Base-by-base conservation (phyloP, 345 rosid genomes). In the Eutrema yunnanense region DNA sequence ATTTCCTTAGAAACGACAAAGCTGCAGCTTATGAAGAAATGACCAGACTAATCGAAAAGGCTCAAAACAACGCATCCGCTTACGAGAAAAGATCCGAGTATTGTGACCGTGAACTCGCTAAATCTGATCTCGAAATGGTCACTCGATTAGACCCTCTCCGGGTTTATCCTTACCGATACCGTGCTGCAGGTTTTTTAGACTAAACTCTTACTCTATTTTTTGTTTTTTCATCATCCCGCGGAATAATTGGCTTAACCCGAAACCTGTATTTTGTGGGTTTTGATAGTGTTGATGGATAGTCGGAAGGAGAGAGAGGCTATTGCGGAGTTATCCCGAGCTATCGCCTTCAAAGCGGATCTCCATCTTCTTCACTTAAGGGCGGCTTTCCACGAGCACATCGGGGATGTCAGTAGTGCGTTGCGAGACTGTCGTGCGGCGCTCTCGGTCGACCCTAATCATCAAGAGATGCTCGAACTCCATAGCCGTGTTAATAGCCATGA, bases 51-150 rank as follows among this genome's bases (percentile, higher is more conserved):
- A 88, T 92, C 16, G 91, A 84, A 67, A 95, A 87, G 67, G 96
- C 99, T 33, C 86, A 76, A 67, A 95, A 85, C 81, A 95, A 88
- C 53, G 96, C 99, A 46, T 92, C 98, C n/a, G 99, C 99, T 0
- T 95, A 82, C 27, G 99, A 95, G 84, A 95, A 92, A 83, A 88
- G 99, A 78, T 95, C 99, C 0, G 99, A 95, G 83, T 95, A 92
- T 64, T 88, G 96, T 67, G 94, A 92, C 19, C 98, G 99, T 29
- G 96, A 95, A 34, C 90, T 80, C 2, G 86, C 96, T 12, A 95
- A 87, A 73, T 84, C 87, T 5, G 99, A 95, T 82, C 94, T 95
- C 0, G 96, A 92, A 82, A 90, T 84, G 90, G 99, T 95, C 77
- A 90, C 99, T 2, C 78, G 60, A 48, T 81, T 95, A 81, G 99